These are phyloP conservation scores for Jacaranda mimosifolia DNA, from an alignment of 257 asterid genomes.

Conservation along the genomic window DNA sequence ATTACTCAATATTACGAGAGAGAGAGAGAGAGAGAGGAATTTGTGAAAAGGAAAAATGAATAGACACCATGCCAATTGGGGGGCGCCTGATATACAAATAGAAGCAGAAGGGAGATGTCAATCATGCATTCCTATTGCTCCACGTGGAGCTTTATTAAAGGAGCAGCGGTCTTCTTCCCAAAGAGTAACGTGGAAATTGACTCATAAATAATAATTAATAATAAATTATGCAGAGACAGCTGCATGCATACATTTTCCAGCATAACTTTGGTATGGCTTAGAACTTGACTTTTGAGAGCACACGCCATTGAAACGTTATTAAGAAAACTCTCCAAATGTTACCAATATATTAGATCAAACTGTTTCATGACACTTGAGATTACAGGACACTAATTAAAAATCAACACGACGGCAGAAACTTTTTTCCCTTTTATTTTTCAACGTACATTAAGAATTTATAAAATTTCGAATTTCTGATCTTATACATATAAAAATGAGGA, in stretches of 20 bases:
- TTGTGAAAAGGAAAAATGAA: neutral
- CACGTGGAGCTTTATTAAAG: slow-evolving; percentile 37
- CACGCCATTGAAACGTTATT: neutral
- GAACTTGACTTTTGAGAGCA: neutral
- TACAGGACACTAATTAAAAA: too few relatives aligned
- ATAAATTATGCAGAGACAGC: too few relatives aligned
- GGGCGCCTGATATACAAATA: slow-evolving; percentile 21
- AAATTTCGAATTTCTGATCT: too few relatives aligned
- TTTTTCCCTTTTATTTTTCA: too few relatives aligned
- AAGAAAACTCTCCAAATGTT: slow-evolving; percentile 26
- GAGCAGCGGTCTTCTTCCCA: slow-evolving; percentile 29
- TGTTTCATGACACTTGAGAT: too few relatives aligned
- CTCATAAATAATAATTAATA: neutral
- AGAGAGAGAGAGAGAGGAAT: neutral
- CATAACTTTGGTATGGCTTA: neutral
- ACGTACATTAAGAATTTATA: too few relatives aligned
- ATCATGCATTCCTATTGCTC: slow-evolving; percentile 30
- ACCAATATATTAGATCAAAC: neutral
- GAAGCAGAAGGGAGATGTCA: slow-evolving; percentile 27
- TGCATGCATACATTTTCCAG: neutral
- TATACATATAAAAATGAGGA: too few relatives aligned
- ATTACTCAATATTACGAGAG: too few relatives aligned
- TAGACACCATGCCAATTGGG: neutral
- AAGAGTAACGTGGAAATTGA: slow-evolving; percentile 11
- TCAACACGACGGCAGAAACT: too few relatives aligned